Evolutionary conservation across 2,329 filamentous ascomycete genomes (phyloP).

Genomic region (Diplocarpon rosae): DNA sequence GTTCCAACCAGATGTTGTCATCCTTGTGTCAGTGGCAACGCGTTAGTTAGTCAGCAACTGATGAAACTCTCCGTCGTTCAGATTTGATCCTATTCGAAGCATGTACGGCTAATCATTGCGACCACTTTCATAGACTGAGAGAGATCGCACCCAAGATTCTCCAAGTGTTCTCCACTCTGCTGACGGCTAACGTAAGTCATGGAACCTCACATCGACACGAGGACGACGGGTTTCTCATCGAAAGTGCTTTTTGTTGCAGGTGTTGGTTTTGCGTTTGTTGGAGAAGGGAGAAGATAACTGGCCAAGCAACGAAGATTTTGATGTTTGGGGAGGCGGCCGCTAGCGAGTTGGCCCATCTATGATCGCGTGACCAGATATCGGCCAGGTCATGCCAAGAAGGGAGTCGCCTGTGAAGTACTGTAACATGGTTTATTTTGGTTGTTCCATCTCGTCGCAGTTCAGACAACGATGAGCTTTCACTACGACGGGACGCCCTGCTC

Average conservation of each 20-base stretch:
- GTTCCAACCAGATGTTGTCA: no score
- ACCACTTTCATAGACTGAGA: slow-evolving; percentile 19
- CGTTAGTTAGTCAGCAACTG: no score
- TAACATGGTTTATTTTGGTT: no score
- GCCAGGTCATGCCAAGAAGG: no score
- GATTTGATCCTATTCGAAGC: neutral
- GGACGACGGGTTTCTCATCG: slow-evolving; percentile 23
- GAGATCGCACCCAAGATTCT: slow-evolving; percentile 26
- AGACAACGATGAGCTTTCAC: no score
- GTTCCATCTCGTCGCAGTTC: no score
- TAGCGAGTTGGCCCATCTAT: no score
- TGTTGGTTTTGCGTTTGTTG: neutral
- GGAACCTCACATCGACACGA: slow-evolving; percentile 23
- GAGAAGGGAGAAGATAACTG: neutral
- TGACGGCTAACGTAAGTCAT: slow-evolving; percentile 25
- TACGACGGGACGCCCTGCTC: no score
- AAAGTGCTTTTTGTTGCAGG: slow-evolving; percentile 23
- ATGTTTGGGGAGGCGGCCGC: no score
- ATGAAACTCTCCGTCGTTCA: neutral
- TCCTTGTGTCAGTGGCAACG: neutral
- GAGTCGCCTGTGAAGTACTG: no score
- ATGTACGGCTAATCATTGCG: slow-evolving; percentile 27
- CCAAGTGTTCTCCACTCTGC: slow-evolving; percentile 24
- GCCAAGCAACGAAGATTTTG: no score
- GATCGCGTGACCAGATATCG: no score